These are phyloP conservation scores for Kingdonia uniflora DNA, from an alignment of 164 flowering plant species.

Conservation along the genomic window DNA sequence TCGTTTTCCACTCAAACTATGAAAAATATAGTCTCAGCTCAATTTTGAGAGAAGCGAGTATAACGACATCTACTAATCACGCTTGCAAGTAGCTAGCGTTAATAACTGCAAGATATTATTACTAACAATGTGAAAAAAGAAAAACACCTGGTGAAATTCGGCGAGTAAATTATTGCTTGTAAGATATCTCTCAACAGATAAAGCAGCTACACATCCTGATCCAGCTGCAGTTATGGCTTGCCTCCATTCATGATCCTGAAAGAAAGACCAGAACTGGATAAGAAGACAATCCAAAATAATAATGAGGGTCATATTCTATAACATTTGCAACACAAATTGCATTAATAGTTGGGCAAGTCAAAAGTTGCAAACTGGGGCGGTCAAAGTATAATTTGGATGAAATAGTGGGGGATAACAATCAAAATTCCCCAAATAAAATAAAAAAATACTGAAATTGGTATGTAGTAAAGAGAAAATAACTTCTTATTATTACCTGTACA, in stretches of 20 bases:
- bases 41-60: too few species aligned
- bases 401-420: too few species aligned
- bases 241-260: slow-evolving; percentile 97
- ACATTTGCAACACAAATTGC: background rate
- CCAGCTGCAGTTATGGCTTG: slow-evolving; percentile 99
- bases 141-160: slow-evolving; percentile 92
- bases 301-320: background rate
- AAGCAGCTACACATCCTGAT: slow-evolving; percentile 95
- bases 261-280: background rate
- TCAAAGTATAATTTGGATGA: too few species aligned
- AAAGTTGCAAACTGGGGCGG: too few species aligned
- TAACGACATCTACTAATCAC: too few species aligned
- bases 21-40: too few species aligned
- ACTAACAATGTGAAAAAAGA: background rate
- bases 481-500: slow-evolving; percentile 65
- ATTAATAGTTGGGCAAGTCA: too few species aligned
- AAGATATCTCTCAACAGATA: slow-evolving; percentile 94
- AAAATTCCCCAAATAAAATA: background rate
- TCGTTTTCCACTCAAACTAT: too few species aligned
- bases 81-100: too few species aligned
- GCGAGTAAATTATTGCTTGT: slow-evolving; percentile 65
- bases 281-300: background rate
- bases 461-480: background rate
- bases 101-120: too few species aligned
- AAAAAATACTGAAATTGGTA: background rate